A percentile compares a stretch with the other conserved stretches of the same genome.
These are phyloP conservation scores for Pisolithus orientalis DNA, from an alignment of 768 basidiomycete genomes.

Conservation along the genomic window DNA sequence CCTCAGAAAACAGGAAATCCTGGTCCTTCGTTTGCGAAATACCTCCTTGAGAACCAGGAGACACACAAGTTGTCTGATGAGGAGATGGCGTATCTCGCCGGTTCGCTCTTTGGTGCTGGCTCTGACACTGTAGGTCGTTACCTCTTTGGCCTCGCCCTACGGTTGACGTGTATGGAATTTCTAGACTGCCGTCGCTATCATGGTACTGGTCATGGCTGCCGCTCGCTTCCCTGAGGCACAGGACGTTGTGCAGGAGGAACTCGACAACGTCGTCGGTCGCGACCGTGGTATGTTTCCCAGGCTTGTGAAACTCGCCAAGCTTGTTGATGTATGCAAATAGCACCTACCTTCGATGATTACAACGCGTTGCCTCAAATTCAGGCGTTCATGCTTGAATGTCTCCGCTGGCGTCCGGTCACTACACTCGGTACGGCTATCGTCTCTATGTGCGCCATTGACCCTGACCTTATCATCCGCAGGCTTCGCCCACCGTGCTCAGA, in stretches of 20 bases:
- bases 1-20: constrained; percentile 16
- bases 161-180: background rate
- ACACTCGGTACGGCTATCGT: constrained; percentile 19
- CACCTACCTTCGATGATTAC: constrained; percentile 37
- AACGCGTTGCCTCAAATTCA: constrained; percentile 30
- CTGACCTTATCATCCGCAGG: constrained; percentile 25
- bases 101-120: constrained; percentile 62
- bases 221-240: constrained; percentile 51
- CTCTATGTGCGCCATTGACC: background rate
- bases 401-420: constrained; percentile 37
- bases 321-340: constrained; percentile 14
- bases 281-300: constrained; percentile 19
- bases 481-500: constrained; percentile 58
- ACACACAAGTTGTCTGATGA: constrained; percentile 49
- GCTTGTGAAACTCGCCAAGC: background rate
- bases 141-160: background rate
- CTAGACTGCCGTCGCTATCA: constrained; percentile 51
- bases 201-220: constrained; percentile 51
- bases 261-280: constrained; percentile 48
- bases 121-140: constrained; percentile 44
- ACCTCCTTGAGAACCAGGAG: constrained; percentile 49
- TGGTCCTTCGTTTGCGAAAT: constrained; percentile 46
- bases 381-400: constrained; percentile 36
- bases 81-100: constrained; percentile 58
- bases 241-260: constrained; percentile 43